Conservation (phyloP, 108 stramenopile genomes). For the Aurantiochytrium sp. region DNA sequence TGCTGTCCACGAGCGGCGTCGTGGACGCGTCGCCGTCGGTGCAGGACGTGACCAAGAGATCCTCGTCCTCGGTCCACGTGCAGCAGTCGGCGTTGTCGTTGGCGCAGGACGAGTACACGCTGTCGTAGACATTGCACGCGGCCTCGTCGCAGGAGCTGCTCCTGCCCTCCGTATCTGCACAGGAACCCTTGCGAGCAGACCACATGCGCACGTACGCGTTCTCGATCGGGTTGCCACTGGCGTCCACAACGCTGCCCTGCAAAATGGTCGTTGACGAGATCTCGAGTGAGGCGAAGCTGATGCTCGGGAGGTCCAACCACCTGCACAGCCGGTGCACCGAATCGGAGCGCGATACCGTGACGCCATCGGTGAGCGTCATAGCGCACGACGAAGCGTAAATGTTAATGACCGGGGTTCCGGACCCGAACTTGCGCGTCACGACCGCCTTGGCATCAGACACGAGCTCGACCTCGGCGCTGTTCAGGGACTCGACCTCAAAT, state of each 20-base stretch:
- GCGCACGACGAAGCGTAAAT: background rate
- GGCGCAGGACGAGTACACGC: background rate
- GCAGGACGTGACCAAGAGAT: background rate
- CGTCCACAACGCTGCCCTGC: background rate
- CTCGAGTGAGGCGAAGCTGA: background rate
- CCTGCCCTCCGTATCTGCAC: background rate
- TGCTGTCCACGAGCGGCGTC: background rate
- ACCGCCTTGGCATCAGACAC: background rate
- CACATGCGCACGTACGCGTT: background rate
- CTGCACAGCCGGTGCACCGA: background rate
- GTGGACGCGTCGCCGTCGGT: background rate
- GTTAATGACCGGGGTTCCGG: background rate
- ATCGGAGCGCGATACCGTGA: background rate
- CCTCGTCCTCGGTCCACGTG: background rate
- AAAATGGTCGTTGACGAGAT: background rate
- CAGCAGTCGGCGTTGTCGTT: background rate
- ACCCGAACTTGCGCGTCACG: background rate
- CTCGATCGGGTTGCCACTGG: background rate
- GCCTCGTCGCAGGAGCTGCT: background rate
- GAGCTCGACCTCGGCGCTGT: background rate
- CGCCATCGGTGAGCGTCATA: background rate
- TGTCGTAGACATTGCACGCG: background rate
- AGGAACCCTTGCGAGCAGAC: background rate
- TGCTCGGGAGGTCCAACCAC: background rate
- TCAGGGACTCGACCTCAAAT: background rate